Evolutionary conservation across 192 early-diverging fungal species (phyloP), one percentile per base, ranked within the genome.

Genomic region (Backusella macrospora): DNA sequence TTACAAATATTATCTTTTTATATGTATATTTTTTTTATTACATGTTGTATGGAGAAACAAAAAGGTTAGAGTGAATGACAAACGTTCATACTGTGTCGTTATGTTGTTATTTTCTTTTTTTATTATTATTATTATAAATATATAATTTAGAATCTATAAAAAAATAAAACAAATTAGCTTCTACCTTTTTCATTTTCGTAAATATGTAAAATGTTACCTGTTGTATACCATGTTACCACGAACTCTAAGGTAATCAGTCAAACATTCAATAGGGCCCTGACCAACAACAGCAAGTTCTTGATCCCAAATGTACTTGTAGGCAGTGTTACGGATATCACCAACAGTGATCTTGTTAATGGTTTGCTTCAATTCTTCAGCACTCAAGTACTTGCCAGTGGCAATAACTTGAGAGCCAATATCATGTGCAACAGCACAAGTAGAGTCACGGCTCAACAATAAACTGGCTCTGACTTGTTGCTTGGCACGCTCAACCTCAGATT

Each of bases 381-480:
- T 89, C 80, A 94, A 81, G 82, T 95, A 92, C 89, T 94, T 95
- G 70, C 96, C 96, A 71, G 91, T 92, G 29, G 93, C 94, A 66
- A 99, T 86, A 73, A 98, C 85, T 82, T 99, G 97, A 75, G 95
- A 91, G 62, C 96, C 97, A 88, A 99, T 98, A 77, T 99, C 97
- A 81, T 96, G 95, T 40, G 95, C 94, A 75, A 98, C 85, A n/a
- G 97, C 92, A 6, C 93, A 95, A 73, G 95, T 97, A 48, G 95
- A 96, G 78, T 99, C 96, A 42, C 96, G 86, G 73, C 89, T 84
- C 48, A 98, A 89, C 26, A 99, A 87, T 34, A 99, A 85, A 23
- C 91, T 88, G 6, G 97, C 95, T 86, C 97, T 98, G 74, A 99
- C 91, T 87, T 99, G 97, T 88, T 97, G 96, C 90, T 98, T 98